Evolutionary conservation across 1,284 basidiomycete species (phyloP), one percentile per base, ranked within the genome.

Genomic region (Sutorius eximius): DNA sequence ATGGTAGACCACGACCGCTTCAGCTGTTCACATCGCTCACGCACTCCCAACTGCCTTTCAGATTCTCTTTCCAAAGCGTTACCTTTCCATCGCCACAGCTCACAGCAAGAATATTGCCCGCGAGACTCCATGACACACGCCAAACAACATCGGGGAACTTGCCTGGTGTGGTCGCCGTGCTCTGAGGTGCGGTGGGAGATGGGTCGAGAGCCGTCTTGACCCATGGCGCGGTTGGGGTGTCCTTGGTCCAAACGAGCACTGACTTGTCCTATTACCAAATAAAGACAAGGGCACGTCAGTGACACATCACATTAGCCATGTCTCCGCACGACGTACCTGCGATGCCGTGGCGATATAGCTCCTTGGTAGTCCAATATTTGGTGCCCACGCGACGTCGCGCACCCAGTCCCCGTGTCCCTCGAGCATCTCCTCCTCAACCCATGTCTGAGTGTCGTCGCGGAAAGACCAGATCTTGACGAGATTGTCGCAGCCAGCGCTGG

Each of bases 41-140:
- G 71, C 95, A 96, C 73, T 98, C 96, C 93, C 96, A 99, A 22
- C 82, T 78, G 20, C 93, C 91, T 71, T 93, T 94, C 66, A 98
- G 75, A 70, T 93, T 96, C 77, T 99, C 96, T 77, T 99, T 99
- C 96, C 95, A 99, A 51, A 99, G 77, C 13, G 91, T 95, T 30
- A 99, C 95, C 75, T 98, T 98, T 27, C 97, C 96, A 71, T 99
- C 97, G 15, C 95, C 96, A 73, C 95, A 97, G 72, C 93, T 96
- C 38, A 98, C 97, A 0, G 96, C 95, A 45, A 99, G 80, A 52
- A 99, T 86, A 68, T 98, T 98, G 20, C 97, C 96, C 3, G 95
- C 93, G 45, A 98, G 81, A 64, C 93, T 95, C 96, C 96, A 98
- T 53, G 91, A 94, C 33, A 98, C 93, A 34, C 95, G 86, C 96